phyloP scores from a whole-genome alignment of 768 basidiomycete genomes.

The Filobasidium wieringae region DNA sequence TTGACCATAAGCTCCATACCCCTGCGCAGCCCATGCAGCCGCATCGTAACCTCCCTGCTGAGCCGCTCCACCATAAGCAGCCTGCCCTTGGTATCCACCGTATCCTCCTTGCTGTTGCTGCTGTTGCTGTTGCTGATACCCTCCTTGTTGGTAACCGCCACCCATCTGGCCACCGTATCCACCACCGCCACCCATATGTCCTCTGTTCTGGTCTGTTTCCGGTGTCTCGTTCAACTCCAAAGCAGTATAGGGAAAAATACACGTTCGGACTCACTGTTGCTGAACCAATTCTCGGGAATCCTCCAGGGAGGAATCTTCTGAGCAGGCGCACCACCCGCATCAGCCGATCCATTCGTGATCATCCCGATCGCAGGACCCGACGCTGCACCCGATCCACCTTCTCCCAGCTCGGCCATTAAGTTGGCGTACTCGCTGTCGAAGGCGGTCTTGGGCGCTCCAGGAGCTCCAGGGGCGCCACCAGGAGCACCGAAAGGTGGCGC shows the following conservation, averaged over 20 bases:
- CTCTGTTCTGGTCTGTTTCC: background rate
- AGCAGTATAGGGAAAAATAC: no score
- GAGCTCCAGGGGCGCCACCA: conserved; percentile 44
- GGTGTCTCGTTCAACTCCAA: no score
- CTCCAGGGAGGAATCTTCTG: conserved; percentile 39
- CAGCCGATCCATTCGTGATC: conserved; percentile 11
- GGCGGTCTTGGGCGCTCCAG: conserved; percentile 51
- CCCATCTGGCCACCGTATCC: conserved; percentile 8
- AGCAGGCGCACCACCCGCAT: background rate
- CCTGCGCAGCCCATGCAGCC: conserved; percentile 6
- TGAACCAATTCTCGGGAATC: conserved; percentile 36
- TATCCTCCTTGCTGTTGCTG: conserved; percentile 12
- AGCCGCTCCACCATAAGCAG: conserved; percentile 1
- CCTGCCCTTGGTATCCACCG: conserved; percentile 4
- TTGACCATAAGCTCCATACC: conserved; percentile 14
- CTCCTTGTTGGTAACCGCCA: background rate
- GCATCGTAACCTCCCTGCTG: conserved; percentile 1
- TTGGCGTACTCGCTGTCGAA: conserved; percentile 98
- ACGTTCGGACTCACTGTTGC: conserved; percentile 25
- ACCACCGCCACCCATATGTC: conserved; percentile 7
- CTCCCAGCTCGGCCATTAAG: conserved; percentile 95
- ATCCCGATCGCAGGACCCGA: conserved; percentile 17
- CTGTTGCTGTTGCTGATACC: background rate
- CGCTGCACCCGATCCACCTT: conserved; percentile 44
- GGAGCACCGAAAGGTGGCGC: conserved; percentile 19